Evolutionary conservation across 306 rosid genomes (phyloP).

Genomic region (Astragalus glycyphyllos): DNA sequence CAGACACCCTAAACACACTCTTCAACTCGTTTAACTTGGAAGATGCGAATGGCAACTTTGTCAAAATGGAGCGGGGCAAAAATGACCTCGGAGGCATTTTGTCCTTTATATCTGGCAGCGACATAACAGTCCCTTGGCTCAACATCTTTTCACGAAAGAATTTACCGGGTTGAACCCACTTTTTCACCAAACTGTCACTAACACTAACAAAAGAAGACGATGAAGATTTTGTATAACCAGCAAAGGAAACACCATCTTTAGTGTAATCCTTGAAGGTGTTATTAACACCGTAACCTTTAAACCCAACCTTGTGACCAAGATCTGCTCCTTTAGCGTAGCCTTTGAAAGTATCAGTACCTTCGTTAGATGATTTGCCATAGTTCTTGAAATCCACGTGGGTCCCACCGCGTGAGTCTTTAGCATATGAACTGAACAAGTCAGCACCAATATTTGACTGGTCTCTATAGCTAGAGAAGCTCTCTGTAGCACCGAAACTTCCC

Average conservation of each 20-base stretch:
- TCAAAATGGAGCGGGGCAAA: slow-evolving; percentile 65
- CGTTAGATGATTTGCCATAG: slow-evolving; percentile 70
- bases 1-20: slow-evolving; percentile 64
- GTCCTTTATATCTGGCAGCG: slow-evolving; percentile 80
- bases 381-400: slow-evolving; percentile 60
- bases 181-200: slow-evolving; percentile 57
- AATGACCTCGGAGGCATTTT: slow-evolving; percentile 80
- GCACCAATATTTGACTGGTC: slow-evolving; percentile 73
- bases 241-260: slow-evolving; percentile 50
- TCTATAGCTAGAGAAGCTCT: slow-evolving; percentile 70
- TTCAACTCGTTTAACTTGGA: slow-evolving; percentile 49
- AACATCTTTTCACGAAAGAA: slow-evolving; percentile 77
- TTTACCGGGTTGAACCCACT: slow-evolving; percentile 83
- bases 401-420: slow-evolving; percentile 53
- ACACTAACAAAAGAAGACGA: not conserved
- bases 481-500: slow-evolving; percentile 50
- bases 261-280: slow-evolving; percentile 67
- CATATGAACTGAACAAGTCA: slow-evolving; percentile 67
- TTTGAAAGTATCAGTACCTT: slow-evolving; percentile 73
- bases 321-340: slow-evolving; percentile 64
- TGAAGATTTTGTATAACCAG: slow-evolving; percentile 49
- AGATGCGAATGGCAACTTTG: slow-evolving; percentile 69
- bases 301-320: slow-evolving; percentile 50
- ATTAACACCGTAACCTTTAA: slow-evolving; percentile 75
- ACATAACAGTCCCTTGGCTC: slow-evolving; percentile 66